Conservation (phyloP, 163 green algal species). For the Chlorella variabilis region DNA sequence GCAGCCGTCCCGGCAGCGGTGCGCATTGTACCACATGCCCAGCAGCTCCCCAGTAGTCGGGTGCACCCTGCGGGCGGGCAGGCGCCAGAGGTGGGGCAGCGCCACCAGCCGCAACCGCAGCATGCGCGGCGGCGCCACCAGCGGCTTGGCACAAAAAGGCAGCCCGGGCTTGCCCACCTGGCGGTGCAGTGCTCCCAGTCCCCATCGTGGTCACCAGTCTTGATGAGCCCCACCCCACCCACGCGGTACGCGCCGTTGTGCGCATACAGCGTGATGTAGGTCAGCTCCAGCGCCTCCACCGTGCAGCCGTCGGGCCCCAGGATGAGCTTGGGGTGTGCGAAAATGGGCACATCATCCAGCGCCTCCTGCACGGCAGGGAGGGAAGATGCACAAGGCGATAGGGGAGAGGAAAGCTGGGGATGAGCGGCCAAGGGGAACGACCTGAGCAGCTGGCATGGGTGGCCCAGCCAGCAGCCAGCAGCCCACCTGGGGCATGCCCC, state of each 20-base stretch:
- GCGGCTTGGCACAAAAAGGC: too few relatives aligned
- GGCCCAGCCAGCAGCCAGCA: neutral
- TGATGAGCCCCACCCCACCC: constrained; percentile 14
- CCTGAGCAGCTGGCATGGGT: too few relatives aligned
- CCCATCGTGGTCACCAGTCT: constrained; percentile 53
- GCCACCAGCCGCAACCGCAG: neutral
- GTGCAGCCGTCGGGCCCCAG: neutral
- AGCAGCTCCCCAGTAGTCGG: constrained; percentile 27
- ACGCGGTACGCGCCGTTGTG: constrained; percentile 54
- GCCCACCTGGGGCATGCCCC: constrained; percentile 15
- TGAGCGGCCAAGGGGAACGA: too few relatives aligned
- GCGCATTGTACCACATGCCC: constrained; percentile 60
- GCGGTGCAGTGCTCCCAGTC: constrained; percentile 63
- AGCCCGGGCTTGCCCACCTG: too few relatives aligned
- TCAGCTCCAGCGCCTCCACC: constrained; percentile 54
- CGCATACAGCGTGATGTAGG: constrained; percentile 56
- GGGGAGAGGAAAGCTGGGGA: too few relatives aligned
- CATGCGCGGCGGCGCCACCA: too few relatives aligned
- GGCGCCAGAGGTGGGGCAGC: neutral
- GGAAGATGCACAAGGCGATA: neutral
- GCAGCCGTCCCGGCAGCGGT: constrained; percentile 51
- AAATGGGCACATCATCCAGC: constrained; percentile 50
- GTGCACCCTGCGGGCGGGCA: constrained; percentile 13
- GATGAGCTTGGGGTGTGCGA: constrained; percentile 48
- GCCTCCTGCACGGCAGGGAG: constrained; percentile 7